A percentile compares a stretch with the other conserved stretches of the same genome.
phyloP scores from a whole-genome alignment of 805 yeast species.

The Vanderwaltozyma verrucispora region DNA sequence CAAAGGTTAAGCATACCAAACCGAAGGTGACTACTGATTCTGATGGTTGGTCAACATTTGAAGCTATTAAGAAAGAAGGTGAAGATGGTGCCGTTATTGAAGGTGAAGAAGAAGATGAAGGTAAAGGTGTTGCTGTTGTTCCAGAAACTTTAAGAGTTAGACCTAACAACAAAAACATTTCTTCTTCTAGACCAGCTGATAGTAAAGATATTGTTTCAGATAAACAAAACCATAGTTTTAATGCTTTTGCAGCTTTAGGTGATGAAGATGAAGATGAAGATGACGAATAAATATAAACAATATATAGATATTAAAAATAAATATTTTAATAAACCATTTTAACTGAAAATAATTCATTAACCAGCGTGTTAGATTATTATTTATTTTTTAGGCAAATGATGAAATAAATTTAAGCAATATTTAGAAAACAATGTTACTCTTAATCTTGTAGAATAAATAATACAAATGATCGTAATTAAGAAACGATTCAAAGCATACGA shows the following conservation, averaged over 20 bases:
- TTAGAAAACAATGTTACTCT: no score
- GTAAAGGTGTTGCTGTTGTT: conserved; percentile 8
- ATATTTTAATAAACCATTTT: background rate
- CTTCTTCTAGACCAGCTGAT: conserved; percentile 65
- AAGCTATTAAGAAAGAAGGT: conserved; percentile 22
- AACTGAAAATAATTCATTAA: no score
- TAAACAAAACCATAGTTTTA: conserved; percentile 54
- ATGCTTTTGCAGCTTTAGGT: conserved; percentile 73
- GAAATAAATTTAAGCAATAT: no score
- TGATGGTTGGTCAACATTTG: conserved; percentile 76
- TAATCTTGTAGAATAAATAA: no score
- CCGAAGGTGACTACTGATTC: conserved; percentile 48
- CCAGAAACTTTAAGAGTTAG: conserved; percentile 46
- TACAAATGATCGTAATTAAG: no score
- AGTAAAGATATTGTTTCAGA: conserved; percentile 62
- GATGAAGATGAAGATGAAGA: conserved; percentile 38
- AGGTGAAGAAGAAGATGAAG: conserved; percentile 36
- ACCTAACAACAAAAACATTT: conserved; percentile 66
- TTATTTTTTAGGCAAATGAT: no score
- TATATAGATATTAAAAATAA: background rate
- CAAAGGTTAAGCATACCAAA: conserved; percentile 48
- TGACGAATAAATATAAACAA: conserved; percentile 18
- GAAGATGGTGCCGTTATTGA: conserved; percentile 17
- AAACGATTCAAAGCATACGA: no score
- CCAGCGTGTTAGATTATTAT: no score